A percentile compares a stretch with the other conserved stretches of the same genome.
Evolutionary conservation across 1,284 basidiomycete genomes (phyloP).

Genomic region (Ustilago vetiveriae): DNA sequence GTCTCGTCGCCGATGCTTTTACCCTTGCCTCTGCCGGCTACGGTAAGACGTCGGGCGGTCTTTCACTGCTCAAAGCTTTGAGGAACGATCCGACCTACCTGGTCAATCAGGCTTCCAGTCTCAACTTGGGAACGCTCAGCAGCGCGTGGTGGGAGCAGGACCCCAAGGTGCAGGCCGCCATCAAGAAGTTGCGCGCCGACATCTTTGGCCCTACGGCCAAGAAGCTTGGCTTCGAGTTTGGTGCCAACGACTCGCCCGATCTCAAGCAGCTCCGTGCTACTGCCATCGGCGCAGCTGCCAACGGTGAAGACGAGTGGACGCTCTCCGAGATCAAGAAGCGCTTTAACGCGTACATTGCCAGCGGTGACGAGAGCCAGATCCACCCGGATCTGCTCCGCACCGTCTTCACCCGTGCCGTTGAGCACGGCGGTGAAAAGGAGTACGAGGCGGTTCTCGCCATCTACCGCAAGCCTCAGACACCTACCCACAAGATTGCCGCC

Average conservation of each 20-base stretch:
- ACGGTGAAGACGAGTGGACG: constrained; percentile 67
- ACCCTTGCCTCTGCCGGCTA: constrained; percentile 83
- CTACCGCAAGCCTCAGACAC: constrained; percentile 73
- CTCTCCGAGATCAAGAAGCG: constrained; percentile 75
- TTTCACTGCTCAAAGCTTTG: constrained; percentile 78
- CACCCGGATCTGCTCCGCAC: constrained; percentile 70
- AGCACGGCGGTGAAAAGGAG: constrained; percentile 79
- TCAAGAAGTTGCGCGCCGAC: constrained; percentile 66
- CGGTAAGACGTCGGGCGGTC: constrained; percentile 78
- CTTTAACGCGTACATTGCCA: constrained; percentile 78
- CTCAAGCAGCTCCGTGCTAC: constrained; percentile 79
- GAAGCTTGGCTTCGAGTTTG: constrained; percentile 81
- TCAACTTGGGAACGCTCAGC: constrained; percentile 55
- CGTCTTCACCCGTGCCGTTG: constrained; percentile 70
- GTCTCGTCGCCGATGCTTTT: constrained; percentile 82
- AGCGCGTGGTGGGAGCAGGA: constrained; percentile 87
- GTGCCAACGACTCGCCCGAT: constrained; percentile 77
- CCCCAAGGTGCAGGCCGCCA: constrained; percentile 70
- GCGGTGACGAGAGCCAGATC: constrained; percentile 80
- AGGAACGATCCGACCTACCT: constrained; percentile 68
- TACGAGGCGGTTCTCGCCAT: constrained; percentile 73
- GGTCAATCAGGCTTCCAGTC: constrained; percentile 53
- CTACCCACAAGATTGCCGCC: constrained; percentile 69
- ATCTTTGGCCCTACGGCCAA: constrained; percentile 83
- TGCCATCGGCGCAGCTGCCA: constrained; percentile 75